These are phyloP conservation scores for Pythium sukuiense DNA, from an alignment of 352 stramenopile species.

Conservation along the genomic window DNA sequence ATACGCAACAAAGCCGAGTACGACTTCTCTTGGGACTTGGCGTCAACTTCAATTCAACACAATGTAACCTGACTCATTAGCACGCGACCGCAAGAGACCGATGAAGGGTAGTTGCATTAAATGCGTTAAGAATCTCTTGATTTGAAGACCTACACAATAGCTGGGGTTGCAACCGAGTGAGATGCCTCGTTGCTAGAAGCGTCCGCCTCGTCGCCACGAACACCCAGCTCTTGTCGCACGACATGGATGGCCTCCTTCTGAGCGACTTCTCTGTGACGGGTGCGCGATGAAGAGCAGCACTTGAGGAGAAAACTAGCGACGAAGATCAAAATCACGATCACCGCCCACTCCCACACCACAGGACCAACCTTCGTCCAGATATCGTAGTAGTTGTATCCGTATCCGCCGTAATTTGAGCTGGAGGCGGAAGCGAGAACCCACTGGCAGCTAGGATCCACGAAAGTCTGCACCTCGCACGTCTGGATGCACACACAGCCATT, in stretches of 20 bases:
- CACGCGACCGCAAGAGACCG: too few species aligned
- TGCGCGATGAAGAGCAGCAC: neutral
- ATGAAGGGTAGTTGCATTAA: too few species aligned
- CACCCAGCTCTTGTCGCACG: constrained; percentile 9
- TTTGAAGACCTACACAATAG: neutral
- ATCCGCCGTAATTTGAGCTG: neutral
- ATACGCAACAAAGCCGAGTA: too few species aligned
- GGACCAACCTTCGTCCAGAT: neutral
- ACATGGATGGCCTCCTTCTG: constrained; percentile 10
- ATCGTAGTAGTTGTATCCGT: neutral
- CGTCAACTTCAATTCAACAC: too few species aligned
- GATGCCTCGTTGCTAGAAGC: neutral
- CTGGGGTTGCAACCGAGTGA: neutral
- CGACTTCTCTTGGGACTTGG: too few species aligned
- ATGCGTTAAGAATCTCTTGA: too few species aligned
- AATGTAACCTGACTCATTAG: too few species aligned
- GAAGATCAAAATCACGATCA: constrained; percentile 10
- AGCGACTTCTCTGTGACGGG: neutral
- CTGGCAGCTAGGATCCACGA: constrained; percentile 17
- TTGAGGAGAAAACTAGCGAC: constrained; percentile 1
- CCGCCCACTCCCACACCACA: constrained; percentile 10
- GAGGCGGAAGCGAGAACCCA: constrained; percentile 13
- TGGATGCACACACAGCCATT: constrained; percentile 25
- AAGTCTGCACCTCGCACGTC: constrained; percentile 21
- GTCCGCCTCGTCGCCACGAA: neutral